Conservation (phyloP, 2,329 filamentous ascomycete species). For the Biscogniauxia sp. region DNA sequence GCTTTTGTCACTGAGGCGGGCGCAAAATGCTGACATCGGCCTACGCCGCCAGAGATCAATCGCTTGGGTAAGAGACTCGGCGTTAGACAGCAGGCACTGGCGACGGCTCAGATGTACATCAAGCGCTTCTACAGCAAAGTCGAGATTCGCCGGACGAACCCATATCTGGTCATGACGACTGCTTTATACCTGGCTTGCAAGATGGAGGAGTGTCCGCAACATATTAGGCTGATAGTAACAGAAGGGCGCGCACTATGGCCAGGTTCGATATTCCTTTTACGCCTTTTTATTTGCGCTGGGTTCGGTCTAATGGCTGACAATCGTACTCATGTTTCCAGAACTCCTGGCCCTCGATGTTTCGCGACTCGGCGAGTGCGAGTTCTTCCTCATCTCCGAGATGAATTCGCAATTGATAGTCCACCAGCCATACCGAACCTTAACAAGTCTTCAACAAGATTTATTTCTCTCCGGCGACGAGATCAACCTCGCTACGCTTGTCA, state of each 20-base stretch:
- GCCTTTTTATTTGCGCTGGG: neutral
- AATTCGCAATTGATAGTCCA: slow-evolving; percentile 85
- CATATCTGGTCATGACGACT: slow-evolving; percentile 89
- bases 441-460: slow-evolving; percentile 67
- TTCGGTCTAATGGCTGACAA: slow-evolving; percentile 12
- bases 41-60: slow-evolving; percentile 60
- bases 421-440: slow-evolving; percentile 83
- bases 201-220: slow-evolving; percentile 95
- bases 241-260: slow-evolving; percentile 87
- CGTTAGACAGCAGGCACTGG: slow-evolving; percentile 86
- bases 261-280: slow-evolving; percentile 39
- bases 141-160: slow-evolving; percentile 88
- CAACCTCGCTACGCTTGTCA: slow-evolving; percentile 73
- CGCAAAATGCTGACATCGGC: neutral
- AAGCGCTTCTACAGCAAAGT: slow-evolving; percentile 91
- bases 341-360: slow-evolving; percentile 73
- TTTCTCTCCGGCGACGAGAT: slow-evolving; percentile 74
- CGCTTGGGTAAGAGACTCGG: slow-evolving; percentile 81
- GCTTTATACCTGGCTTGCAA: slow-evolving; percentile 95
- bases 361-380: slow-evolving; percentile 90
- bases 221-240: slow-evolving; percentile 85
- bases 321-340: slow-evolving; percentile 41
- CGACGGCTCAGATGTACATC: slow-evolving; percentile 91
- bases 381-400: slow-evolving; percentile 88
- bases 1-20: neutral